A percentile compares a stretch with the other conserved stretches of the same genome.
Conservation (phyloP, 2,329 filamentous ascomycete species). For the Didymosphaeria variabile region DNA sequence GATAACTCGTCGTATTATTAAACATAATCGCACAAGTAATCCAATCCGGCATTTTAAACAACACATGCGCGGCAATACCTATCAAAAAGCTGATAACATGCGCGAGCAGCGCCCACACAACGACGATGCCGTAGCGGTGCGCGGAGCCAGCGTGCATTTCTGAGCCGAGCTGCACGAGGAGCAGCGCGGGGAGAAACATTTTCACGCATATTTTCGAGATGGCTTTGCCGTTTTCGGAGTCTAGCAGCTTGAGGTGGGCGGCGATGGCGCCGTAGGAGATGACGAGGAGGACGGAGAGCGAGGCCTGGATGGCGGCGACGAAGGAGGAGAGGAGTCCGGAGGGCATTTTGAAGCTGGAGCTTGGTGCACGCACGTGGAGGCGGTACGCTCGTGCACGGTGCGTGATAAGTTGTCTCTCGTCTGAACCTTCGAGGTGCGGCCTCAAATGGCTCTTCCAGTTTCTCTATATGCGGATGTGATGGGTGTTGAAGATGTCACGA, state of each 20-base stretch:
- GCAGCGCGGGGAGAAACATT: slow-evolving; percentile 62
- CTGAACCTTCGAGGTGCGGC: too few relatives aligned
- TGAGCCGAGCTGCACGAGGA: slow-evolving; percentile 62
- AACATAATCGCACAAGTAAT: slow-evolving; percentile 63
- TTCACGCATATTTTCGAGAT: slow-evolving; percentile 62
- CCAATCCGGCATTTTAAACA: slow-evolving; percentile 62
- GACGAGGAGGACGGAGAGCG: slow-evolving; percentile 62
- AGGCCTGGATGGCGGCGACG: slow-evolving; percentile 63
- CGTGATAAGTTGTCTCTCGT: too few relatives aligned
- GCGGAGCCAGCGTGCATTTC: slow-evolving; percentile 59
- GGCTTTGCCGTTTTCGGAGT: slow-evolving; percentile 59
- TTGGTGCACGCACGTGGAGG: too few relatives aligned
- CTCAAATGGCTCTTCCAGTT: too few relatives aligned
- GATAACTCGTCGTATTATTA: slow-evolving; percentile 65
- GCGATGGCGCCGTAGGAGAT: slow-evolving; percentile 61
- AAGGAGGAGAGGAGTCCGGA: slow-evolving; percentile 50
- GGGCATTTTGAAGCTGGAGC: too few relatives aligned
- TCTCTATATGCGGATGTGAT: not conserved
- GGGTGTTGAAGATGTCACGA: not conserved
- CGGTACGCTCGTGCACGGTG: too few relatives aligned
- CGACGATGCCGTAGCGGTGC: slow-evolving; percentile 57
- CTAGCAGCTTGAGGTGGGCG: slow-evolving; percentile 58
- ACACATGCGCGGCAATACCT: slow-evolving; percentile 52
- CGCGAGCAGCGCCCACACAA: slow-evolving; percentile 61
- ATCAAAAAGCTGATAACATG: slow-evolving; percentile 59